Base-by-base conservation (phyloP, 78 protist species). In the Dictyostelium purpureum region DNA sequence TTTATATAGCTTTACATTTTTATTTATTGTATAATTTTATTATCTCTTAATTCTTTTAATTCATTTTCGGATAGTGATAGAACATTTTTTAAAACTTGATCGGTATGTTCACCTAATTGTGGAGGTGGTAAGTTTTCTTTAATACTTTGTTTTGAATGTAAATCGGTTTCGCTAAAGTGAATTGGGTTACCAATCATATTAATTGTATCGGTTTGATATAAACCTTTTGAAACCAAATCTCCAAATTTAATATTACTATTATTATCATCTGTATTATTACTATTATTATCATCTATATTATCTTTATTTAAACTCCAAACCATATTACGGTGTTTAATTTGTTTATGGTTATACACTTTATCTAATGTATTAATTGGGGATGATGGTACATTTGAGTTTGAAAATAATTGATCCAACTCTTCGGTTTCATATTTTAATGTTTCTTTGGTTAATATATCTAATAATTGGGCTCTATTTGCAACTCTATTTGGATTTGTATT, bases 101-200 rank as follows among this genome's bases (percentile, higher is more conserved):
- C 26, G 10, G 94, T 88, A 42, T 88, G 94, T 76, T 88, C 77
- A 14, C 94, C 94, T 6, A 79, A 45, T 18, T 37, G 45, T 16
- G 94, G 94, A 21, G 94, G 94, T 63, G 94, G 88, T 28, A 19
- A 19, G 40, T 77, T 88, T 42, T 35, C 40, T 56, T 6, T 14
- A 26, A 40, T 52, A 59, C 77, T 79, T 79, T 16, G 28, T 2
- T 7, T 10, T 19, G 37, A 31, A 42, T 88, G 94, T 40, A 88
- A 18, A 28, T 88, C 35, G 42, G 65, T 85, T 38, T 85, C 82
- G 59, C 92, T 85, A 45, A 88, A 88, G 57, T 88, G 88, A n/a
- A 88, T 88, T 59, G 94, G 94, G 57, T 51, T 57, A 26, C 89
- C 94, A 61, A 88, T 78, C 56, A 76, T 45, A 19, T 73, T 26